These are phyloP conservation scores for Microascus cirrosus DNA, from an alignment of 2,329 filamentous ascomycete genomes.

Conservation along the genomic window DNA sequence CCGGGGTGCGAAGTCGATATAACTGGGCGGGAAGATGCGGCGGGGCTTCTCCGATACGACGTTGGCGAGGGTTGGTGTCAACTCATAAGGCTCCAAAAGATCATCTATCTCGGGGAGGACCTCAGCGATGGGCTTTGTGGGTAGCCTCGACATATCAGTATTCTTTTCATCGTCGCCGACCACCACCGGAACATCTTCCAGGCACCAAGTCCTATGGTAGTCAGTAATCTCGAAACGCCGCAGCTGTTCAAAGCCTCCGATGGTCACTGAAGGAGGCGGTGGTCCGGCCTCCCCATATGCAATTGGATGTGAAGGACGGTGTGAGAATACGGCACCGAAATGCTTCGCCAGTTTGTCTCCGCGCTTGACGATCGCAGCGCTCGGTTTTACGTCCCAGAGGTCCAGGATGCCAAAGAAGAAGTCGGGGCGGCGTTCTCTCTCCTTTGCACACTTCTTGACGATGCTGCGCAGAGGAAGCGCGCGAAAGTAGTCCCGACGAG, in stretches of 20 bases:
- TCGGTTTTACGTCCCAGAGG: slow-evolving; percentile 18
- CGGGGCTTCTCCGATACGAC: slow-evolving; percentile 9
- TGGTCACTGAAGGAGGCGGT: slow-evolving; percentile 5
- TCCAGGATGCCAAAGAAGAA: slow-evolving; percentile 26
- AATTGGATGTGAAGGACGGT: slow-evolving; percentile 12
- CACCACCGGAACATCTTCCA: slow-evolving; percentile 1
- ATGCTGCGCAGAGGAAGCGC: slow-evolving; percentile 20
- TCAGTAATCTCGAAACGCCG: slow-evolving; percentile 18
- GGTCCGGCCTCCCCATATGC: background rate
- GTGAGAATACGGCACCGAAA: slow-evolving; percentile 20
- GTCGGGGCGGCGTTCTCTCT: slow-evolving; percentile 17
- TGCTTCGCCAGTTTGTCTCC: slow-evolving; percentile 22
- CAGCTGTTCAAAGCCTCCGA: slow-evolving; percentile 21
- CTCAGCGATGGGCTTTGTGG: slow-evolving; percentile 11
- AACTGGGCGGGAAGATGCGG: slow-evolving; percentile 11
- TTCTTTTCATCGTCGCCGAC: background rate
- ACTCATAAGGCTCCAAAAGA: slow-evolving; percentile 7
- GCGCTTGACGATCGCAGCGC: slow-evolving; percentile 21
- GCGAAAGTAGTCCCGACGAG: slow-evolving; percentile 30
- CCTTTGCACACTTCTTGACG: slow-evolving; percentile 16
- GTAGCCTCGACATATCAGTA: slow-evolving; percentile 8
- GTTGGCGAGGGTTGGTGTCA: background rate
- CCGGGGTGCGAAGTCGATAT: slow-evolving; percentile 12
- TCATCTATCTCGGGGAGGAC: slow-evolving; percentile 14
- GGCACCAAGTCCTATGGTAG: slow-evolving; percentile 1